Percentiles rank a stretch among this genome's conserved stretches.
Conservation (phyloP, 768 basidiomycete genomes). For the Coprinellus aureogranulatus region DNA sequence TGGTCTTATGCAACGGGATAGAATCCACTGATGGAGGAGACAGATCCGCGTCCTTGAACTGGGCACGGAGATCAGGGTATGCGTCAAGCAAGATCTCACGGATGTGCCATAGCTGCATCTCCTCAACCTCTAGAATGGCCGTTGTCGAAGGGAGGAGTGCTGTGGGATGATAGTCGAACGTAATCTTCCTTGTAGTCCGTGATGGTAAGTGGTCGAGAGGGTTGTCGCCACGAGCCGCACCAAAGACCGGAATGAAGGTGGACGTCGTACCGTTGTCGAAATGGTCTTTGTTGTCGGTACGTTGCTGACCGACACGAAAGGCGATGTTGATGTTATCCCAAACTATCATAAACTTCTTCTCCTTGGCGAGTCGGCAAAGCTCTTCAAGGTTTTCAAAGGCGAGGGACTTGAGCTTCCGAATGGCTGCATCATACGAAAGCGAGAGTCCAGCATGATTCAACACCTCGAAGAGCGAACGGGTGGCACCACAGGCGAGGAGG, state of each 20-base stretch:
- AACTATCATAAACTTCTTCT: conserved; percentile 17
- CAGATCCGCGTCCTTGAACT: no score
- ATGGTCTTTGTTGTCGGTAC: conserved; percentile 20
- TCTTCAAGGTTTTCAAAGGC: conserved; percentile 12
- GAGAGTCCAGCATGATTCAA: conserved; percentile 26
- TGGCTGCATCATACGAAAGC: conserved; percentile 20
- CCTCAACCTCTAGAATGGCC: neutral
- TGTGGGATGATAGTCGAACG: neutral
- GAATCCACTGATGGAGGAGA: no score
- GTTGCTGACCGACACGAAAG: conserved; percentile 22
- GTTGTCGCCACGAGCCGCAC: conserved; percentile 6
- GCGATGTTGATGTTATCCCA: conserved; percentile 32
- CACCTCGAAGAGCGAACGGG: conserved; percentile 22
- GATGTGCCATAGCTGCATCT: neutral
- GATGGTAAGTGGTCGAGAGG: neutral
- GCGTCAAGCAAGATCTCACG: neutral
- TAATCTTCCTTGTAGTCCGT: neutral
- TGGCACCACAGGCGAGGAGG: conserved; percentile 22
- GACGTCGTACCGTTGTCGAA: conserved; percentile 31
- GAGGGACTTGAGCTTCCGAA: conserved; percentile 19
- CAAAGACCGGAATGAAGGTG: conserved; percentile 21
- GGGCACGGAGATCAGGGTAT: conserved; percentile 2
- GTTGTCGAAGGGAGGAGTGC: neutral
- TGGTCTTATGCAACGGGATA: no score
- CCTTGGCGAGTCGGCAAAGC: conserved; percentile 7